phyloP scores from a whole-genome alignment of 306 rosid species.

The Ormosia semicastrata region DNA sequence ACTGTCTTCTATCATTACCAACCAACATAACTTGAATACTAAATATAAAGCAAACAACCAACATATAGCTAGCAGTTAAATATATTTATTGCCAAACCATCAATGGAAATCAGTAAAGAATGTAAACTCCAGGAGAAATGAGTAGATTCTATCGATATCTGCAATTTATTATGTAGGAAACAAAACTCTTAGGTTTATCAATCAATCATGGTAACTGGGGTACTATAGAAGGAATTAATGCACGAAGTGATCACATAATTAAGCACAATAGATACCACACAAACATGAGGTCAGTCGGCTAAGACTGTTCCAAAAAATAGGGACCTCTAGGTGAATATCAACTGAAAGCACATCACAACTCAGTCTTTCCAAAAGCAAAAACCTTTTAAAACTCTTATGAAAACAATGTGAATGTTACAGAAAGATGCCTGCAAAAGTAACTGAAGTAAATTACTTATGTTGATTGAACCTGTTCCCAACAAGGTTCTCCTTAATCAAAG shows the following conservation, averaged over 20 bases:
- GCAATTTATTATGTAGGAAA: neutral
- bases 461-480: neutral
- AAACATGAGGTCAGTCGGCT: neutral
- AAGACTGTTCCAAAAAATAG: neutral
- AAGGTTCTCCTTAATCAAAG: neutral
- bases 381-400: neutral
- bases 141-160: neutral
- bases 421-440: neutral
- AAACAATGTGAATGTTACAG: neutral
- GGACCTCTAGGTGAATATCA: neutral
- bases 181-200: neutral
- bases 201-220: neutral
- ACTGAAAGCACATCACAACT: neutral
- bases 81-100: neutral
- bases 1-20: neutral
- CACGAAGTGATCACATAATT: neutral
- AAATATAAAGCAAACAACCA: conserved; percentile 8
- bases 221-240: neutral
- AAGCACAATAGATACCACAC: neutral
- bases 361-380: neutral
- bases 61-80: neutral
- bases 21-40: neutral
- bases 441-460: neutral
- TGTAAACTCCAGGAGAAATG: neutral
- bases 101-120: neutral